Evolutionary conservation across 345 rosid species (phyloP), one percentile per base, ranked within the genome.

Genomic region (Syzygium grande): DNA sequence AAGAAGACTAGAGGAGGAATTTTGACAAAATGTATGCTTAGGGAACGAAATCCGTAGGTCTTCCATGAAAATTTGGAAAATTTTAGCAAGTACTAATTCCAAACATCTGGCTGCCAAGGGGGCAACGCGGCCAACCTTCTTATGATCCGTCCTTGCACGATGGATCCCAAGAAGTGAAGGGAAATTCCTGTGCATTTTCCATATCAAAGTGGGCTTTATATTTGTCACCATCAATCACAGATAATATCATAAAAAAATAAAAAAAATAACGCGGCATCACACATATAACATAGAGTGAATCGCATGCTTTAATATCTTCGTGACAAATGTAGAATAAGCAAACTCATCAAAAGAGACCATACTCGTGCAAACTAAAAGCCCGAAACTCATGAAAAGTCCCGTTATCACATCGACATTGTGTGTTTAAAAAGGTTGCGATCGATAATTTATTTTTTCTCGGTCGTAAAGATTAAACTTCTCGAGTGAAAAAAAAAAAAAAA

Each of bases 1-100:
- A 68, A 68, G 46, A 34, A 0, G 6, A 2, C 0, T 2, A 34
- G 49, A 19, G 0, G 1, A 19, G 14, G 49, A 4, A 11, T 6
- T 38, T 73, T 1, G 80, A 73, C 49, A 19, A 73, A 73, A 73
- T 10, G 10, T 21, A 19, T 19, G 49, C 49, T 2, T 2, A 73
- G 15, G 1, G 12, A 38, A 38, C 1, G 1, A 73, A 73, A 73
- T 73, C 27, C 80, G 9, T 0, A 4, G 0, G 21, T 19, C 80
- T 19, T 19, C 1, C 4, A 21, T 38, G 80, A 38, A 38, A 38
- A 19, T 4, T 9, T 73, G 27, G 0, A 73, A 38, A 9, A 10
- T 38, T 38, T 19, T 19, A 73, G 4, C 4, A 0, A 10, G 12
- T 22, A 73, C 23, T 34, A 5, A 34, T 34, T 34, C 80, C 80